These are phyloP conservation scores for Neonectria faginata DNA, from an alignment of 2,329 filamentous ascomycete species.

Conservation along the genomic window DNA sequence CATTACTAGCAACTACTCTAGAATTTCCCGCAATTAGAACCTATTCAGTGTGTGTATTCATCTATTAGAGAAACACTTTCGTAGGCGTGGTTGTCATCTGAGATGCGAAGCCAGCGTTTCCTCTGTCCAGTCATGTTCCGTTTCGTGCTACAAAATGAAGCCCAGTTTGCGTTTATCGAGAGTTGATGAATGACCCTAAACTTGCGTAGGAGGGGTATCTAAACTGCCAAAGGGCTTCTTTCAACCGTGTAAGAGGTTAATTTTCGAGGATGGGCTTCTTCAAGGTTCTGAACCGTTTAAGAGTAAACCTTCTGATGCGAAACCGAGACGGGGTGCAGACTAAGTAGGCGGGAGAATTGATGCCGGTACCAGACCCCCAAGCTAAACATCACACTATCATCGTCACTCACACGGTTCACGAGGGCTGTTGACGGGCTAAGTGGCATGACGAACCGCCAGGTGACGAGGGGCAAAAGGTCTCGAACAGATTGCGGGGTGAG, in stretches of 20 bases:
- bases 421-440: not conserved
- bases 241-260: not conserved
- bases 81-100: too few species aligned
- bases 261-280: not conserved
- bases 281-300: not conserved
- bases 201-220: too few species aligned
- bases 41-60: too few species aligned
- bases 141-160: too few species aligned
- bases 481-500: slow-evolving; percentile 22
- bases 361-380: not conserved
- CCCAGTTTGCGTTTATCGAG: too few species aligned
- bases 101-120: too few species aligned
- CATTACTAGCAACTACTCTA: too few species aligned
- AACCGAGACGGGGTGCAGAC: not conserved
- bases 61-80: too few species aligned
- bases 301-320: not conserved
- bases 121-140: too few species aligned
- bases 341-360: not conserved
- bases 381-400: not conserved
- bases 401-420: not conserved
- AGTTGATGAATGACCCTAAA: too few species aligned
- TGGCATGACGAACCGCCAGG: slow-evolving; percentile 6
- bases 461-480: not conserved
- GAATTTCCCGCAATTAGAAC: too few species aligned
- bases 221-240: too few species aligned